Percentiles rank a stretch among this genome's conserved stretches.
Evolutionary conservation across 2,329 filamentous ascomycete species (phyloP).

Genomic region (Fusarium anguioides): DNA sequence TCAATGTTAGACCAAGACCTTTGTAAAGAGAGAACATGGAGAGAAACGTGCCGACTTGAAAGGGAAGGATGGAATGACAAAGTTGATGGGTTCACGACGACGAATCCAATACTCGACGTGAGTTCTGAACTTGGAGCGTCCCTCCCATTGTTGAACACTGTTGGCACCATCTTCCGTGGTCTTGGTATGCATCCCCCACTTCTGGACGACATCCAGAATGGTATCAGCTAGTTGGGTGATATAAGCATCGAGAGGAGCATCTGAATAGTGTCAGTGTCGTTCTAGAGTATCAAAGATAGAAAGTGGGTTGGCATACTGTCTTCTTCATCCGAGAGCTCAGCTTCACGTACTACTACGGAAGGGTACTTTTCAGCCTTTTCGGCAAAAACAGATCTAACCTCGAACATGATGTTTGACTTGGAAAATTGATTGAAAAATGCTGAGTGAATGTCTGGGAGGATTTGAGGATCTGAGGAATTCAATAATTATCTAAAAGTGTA

Average conservation of each 20-base stretch:
- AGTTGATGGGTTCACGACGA: constrained; percentile 9
- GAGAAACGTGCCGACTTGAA: constrained; percentile 3
- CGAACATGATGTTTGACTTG: constrained; percentile 6
- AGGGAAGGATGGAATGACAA: constrained; percentile 9
- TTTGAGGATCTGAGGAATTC: background rate
- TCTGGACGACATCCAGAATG: constrained; percentile 5
- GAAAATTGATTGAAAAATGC: background rate
- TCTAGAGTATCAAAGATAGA: background rate
- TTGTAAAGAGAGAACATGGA: background rate
- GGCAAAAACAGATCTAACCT: constrained; percentile 3
- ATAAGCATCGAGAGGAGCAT: background rate
- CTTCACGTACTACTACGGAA: constrained; percentile 4
- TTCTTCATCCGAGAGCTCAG: background rate
- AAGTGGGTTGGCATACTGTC: background rate
- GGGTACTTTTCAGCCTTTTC: background rate
- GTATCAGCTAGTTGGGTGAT: constrained; percentile 1
- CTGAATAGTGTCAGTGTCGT: background rate
- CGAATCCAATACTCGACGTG: constrained; percentile 11
- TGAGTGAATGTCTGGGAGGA: background rate
- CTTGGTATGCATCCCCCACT: constrained; percentile 6
- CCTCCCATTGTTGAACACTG: background rate
- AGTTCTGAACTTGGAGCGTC: constrained; percentile 5
- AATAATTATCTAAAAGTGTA: background rate
- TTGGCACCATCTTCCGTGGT: constrained; percentile 1
- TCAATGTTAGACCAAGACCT: background rate